Conservation (phyloP, 345 rosid genomes). For the Fremontodendron californicum region DNA sequence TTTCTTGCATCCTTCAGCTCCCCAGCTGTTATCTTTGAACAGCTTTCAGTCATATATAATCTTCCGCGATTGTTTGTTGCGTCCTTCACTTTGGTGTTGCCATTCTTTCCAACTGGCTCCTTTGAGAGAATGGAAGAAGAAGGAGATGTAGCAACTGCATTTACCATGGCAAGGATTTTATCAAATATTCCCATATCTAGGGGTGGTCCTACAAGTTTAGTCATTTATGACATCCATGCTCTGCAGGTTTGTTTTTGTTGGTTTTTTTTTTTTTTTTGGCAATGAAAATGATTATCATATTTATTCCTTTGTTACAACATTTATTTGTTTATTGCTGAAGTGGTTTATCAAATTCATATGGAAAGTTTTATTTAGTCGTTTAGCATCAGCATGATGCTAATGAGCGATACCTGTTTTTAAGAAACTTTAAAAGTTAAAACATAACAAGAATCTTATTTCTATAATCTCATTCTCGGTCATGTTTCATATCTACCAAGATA, state of each 20-base stretch:
- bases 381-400: not conserved
- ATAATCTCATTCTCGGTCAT: not conserved
- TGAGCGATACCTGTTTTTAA: not conserved
- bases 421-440: not conserved
- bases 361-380: not conserved
- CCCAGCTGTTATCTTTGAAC: constrained; percentile 77
- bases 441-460: not conserved
- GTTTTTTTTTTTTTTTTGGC: not conserved
- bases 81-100: constrained; percentile 85
- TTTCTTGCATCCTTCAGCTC: constrained; percentile 73
- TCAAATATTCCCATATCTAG: constrained; percentile 94
- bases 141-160: constrained; percentile 98
- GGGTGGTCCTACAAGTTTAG: constrained; percentile 96
- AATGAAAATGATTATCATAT: not conserved
- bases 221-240: constrained; percentile 96
- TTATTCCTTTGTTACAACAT: not conserved
- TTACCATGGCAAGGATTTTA: constrained; percentile 93
- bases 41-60: constrained; percentile 93
- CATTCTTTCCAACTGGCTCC: constrained; percentile 97
- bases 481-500: not conserved
- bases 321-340: not conserved
- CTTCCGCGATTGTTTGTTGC: constrained; percentile 89
- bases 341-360: not conserved
- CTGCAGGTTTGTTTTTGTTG: constrained; percentile 58
- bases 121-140: constrained; percentile 99